phyloP scores from a whole-genome alignment of 371 early-diverging fungal genomes.

The Fennellomyces sp. region DNA sequence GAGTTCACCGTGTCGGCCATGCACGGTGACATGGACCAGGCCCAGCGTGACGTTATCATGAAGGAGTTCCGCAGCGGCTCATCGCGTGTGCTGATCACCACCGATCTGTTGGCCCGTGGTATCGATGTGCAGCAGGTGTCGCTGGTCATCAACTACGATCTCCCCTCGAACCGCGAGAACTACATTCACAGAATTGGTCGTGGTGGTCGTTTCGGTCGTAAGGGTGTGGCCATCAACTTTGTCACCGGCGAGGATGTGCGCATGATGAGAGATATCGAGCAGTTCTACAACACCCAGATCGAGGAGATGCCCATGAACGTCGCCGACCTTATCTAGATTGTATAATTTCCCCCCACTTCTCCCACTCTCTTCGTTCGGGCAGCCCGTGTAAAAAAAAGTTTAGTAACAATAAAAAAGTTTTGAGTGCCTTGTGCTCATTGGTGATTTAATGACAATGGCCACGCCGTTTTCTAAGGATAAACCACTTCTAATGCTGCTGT shows the following conservation, averaged over 20 bases:
- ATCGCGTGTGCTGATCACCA: constrained; percentile 97
- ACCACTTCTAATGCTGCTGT: constrained; percentile 1
- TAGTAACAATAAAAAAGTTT: constrained; percentile 8
- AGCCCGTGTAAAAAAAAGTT: constrained; percentile 1
- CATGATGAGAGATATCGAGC: constrained; percentile 90
- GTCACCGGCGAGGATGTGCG: constrained; percentile 93
- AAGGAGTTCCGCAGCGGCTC: constrained; percentile 95
- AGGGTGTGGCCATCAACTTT: constrained; percentile 99
- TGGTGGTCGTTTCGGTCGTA: constrained; percentile 99
- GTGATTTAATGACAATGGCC: constrained; percentile 3
- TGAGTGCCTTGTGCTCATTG: not conserved
- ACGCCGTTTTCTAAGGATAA: not conserved
- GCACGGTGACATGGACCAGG: constrained; percentile 96
- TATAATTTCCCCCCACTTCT: constrained; percentile 4
- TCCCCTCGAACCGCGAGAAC: constrained; percentile 95
- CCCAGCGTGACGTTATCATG: constrained; percentile 97
- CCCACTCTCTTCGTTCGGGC: no score
- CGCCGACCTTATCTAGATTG: constrained; percentile 75
- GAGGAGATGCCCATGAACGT: constrained; percentile 95
- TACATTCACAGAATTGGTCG: constrained; percentile 99
- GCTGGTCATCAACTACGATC: constrained; percentile 94
- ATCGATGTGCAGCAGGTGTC: constrained; percentile 99
- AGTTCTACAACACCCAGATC: constrained; percentile 98
- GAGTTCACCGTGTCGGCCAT: constrained; percentile 96
- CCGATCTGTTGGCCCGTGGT: constrained; percentile 98